Evolutionary conservation across 2,329 filamentous ascomycete genomes (phyloP).

Genomic region (Diaporthe longicolla): DNA sequence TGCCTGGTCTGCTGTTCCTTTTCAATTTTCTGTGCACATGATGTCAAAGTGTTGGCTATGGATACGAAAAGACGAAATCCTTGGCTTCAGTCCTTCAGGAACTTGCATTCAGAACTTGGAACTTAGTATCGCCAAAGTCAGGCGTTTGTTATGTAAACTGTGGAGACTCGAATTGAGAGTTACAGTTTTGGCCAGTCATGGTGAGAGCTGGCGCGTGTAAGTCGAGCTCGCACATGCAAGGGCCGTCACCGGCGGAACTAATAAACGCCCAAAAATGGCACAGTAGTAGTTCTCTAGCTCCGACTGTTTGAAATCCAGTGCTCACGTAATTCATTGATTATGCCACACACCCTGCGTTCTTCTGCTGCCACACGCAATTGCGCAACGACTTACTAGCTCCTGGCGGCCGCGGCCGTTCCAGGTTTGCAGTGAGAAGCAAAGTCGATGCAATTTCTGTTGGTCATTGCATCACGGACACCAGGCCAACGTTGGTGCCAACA

Average conservation of each 20-base stretch:
- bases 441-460: conserved; percentile 15
- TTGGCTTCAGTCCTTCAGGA: conserved; percentile 23
- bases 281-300: neutral
- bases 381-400: conserved; percentile 9
- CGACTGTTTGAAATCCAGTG: conserved; percentile 24
- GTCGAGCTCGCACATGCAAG: conserved; percentile 9
- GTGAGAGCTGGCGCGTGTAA: conserved; percentile 9
- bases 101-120: neutral
- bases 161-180: neutral
- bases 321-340: conserved; percentile 27
- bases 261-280: conserved; percentile 7
- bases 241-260: conserved; percentile 29
- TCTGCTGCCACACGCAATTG: conserved; percentile 17
- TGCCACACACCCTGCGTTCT: neutral
- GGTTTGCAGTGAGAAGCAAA: neutral
- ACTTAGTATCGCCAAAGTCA: conserved; percentile 5
- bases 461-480: conserved; percentile 17
- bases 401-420: neutral
- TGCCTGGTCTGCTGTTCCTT: neutral
- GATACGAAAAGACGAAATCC: neutral
- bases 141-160: conserved; percentile 28
- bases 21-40: neutral
- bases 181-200: neutral
- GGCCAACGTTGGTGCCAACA: neutral
- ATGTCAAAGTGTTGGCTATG: neutral